Evolutionary conservation across 2,329 filamentous ascomycete species (phyloP).

Genomic region (Alternaria tenuissima): DNA sequence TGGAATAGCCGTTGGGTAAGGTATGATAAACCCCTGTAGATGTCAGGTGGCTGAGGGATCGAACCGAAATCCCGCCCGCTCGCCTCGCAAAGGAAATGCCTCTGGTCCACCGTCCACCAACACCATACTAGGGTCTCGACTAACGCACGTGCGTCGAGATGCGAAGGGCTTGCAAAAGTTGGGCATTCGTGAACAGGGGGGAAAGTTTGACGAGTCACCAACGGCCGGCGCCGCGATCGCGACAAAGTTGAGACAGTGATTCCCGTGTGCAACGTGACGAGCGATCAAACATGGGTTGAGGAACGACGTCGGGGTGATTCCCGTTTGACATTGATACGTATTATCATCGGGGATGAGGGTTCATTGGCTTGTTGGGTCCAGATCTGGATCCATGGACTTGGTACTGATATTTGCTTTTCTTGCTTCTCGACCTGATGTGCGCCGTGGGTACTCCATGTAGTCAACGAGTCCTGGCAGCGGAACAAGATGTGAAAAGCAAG

Average conservation of each 20-base stretch:
- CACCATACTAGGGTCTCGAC: constrained; percentile 6
- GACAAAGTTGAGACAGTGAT: neutral
- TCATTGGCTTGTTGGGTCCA: constrained; percentile 10
- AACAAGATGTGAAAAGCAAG: neutral
- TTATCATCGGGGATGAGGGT: neutral
- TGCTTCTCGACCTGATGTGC: constrained; percentile 2
- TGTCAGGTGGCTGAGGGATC: constrained; percentile 9
- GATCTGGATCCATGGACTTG: constrained; percentile 7
- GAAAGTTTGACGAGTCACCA: constrained; percentile 4
- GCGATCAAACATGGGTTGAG: constrained; percentile 12
- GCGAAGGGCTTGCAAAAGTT: constrained; percentile 6
- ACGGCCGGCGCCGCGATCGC: neutral
- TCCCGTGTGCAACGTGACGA: neutral
- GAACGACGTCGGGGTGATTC: constrained; percentile 4
- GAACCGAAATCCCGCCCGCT: constrained; percentile 16
- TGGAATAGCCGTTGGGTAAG: constrained; percentile 15
- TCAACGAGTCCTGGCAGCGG: neutral
- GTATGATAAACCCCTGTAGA: constrained; percentile 6
- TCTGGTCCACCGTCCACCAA: neutral
- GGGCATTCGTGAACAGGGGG: neutral
- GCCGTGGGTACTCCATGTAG: constrained; percentile 1
- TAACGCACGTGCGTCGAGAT: constrained; percentile 6
- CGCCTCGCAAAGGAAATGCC: constrained; percentile 6
- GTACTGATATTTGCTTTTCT: constrained; percentile 13
- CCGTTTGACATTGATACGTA: constrained; percentile 6